phyloP scores from a whole-genome alignment of 2,329 filamentous ascomycete genomes.

The Alternaria atra region DNA sequence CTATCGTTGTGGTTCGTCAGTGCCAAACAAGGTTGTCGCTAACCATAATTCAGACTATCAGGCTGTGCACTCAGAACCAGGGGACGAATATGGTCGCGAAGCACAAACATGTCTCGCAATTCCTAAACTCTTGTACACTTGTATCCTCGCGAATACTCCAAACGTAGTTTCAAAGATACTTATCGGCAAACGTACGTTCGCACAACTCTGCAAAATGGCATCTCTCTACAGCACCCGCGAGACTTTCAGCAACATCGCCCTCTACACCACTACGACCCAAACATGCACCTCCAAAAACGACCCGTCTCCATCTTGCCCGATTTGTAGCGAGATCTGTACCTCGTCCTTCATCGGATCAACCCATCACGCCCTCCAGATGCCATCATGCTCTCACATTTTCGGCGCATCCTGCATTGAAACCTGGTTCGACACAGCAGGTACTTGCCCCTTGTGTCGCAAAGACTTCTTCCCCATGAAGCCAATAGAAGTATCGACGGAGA shows the following conservation, averaged over 20 bases:
- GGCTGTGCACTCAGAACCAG: neutral
- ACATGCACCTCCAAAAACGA: neutral
- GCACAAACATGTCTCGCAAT: neutral
- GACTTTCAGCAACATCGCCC: neutral
- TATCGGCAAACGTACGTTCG: neutral
- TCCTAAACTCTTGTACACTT: too few relatives aligned
- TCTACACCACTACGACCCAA: neutral
- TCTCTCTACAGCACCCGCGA: conserved; percentile 3
- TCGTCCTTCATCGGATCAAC: neutral
- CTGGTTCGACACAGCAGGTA: conserved; percentile 3
- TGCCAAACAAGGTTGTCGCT: neutral
- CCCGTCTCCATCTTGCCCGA: neutral
- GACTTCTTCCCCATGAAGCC: neutral
- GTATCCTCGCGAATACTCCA: neutral
- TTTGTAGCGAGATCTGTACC: neutral
- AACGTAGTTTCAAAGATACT: neutral
- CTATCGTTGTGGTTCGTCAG: neutral
- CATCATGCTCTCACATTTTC: neutral
- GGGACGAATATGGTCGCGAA: neutral
- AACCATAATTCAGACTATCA: neutral
- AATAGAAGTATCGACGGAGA: neutral
- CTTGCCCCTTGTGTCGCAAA: neutral
- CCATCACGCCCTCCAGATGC: neutral
- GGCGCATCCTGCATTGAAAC: conserved; percentile 3
- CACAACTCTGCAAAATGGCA: neutral